Conservation (phyloP, 352 stramenopile species). For the Peronosclerospora sorghi region DNA sequence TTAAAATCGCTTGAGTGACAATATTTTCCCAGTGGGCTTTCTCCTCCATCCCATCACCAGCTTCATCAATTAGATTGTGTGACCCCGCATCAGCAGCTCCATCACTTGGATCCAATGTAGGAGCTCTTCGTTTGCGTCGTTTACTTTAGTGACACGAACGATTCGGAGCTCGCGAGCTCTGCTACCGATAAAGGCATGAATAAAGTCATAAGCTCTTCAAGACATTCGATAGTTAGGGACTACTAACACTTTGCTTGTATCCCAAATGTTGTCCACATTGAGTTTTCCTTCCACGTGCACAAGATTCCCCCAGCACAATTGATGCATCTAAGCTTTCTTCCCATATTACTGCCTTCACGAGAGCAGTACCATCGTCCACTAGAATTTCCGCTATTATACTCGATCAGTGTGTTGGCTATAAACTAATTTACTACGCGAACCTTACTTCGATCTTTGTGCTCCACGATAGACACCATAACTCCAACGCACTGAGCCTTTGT, state of each 20-base stretch:
- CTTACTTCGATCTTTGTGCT: constrained; percentile 42
- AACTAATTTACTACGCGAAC: not conserved
- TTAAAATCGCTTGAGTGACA: constrained; percentile 32
- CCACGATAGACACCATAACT: constrained; percentile 43
- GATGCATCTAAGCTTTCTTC: not conserved
- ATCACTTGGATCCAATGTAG: constrained; percentile 54
- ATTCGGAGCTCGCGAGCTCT: constrained; percentile 51
- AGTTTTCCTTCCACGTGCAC: constrained; percentile 68
- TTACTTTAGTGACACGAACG: constrained; percentile 29
- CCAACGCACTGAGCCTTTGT: constrained; percentile 63
- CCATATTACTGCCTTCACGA: constrained; percentile 53
- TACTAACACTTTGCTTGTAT: constrained; percentile 15
- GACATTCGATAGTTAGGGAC: not conserved
- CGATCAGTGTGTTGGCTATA: not conserved
- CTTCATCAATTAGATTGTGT: not conserved
- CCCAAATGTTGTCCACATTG: constrained; percentile 42
- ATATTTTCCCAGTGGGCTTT: constrained; percentile 31
- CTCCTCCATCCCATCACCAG: not conserved
- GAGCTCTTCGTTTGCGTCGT: constrained; percentile 67
- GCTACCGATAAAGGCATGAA: not conserved
- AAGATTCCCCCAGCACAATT: constrained; percentile 46
- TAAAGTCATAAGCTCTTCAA: not conserved
- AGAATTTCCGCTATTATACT: constrained; percentile 47
- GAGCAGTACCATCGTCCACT: constrained; percentile 59
- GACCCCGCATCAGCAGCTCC: constrained; percentile 21